These are phyloP conservation scores for Protoeuglena noctilucae DNA, from an alignment of 139 green algal species.

Conservation along the genomic window DNA sequence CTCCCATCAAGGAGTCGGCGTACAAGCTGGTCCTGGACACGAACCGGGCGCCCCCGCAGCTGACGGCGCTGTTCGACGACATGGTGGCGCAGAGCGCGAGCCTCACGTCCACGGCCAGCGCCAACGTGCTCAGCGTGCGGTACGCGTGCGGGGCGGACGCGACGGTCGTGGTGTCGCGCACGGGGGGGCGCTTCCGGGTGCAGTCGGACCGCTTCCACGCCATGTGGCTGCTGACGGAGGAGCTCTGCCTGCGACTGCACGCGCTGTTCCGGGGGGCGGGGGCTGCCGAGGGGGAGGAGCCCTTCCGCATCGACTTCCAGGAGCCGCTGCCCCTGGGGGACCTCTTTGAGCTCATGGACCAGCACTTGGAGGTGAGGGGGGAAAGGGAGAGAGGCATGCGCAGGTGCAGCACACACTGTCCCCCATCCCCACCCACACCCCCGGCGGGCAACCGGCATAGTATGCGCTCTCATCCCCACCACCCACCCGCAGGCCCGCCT, in stretches of 20 bases:
- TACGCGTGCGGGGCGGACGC: constrained; percentile 19
- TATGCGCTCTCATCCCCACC: too few relatives aligned
- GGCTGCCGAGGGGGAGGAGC: constrained; percentile 6
- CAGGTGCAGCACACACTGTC: neutral
- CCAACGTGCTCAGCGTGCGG: constrained; percentile 33
- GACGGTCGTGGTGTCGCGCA: constrained; percentile 49
- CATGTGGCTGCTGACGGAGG: constrained; percentile 38
- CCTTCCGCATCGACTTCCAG: constrained; percentile 22
- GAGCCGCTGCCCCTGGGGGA: constrained; percentile 38
- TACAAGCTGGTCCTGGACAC: constrained; percentile 43
- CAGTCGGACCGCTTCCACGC: constrained; percentile 32
- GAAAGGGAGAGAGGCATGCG: neutral
- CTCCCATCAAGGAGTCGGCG: constrained; percentile 17
- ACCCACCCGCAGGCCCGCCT: too few relatives aligned
- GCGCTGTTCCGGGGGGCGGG: constrained; percentile 19
- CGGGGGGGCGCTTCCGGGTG: constrained; percentile 32
- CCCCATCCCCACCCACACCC: too few relatives aligned
- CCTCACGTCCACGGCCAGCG: neutral
- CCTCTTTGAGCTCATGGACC: constrained; percentile 25
- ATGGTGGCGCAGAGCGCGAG: constrained; percentile 11
- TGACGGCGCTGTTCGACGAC: constrained; percentile 36
- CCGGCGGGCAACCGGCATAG: too few relatives aligned
- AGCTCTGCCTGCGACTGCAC: constrained; percentile 25
- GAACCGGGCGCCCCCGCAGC: constrained; percentile 27
- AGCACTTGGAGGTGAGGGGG: constrained; percentile 25